Evolutionary conservation across 2,329 filamentous ascomycete genomes (phyloP).

Genomic region (Botrytis byssoidea): DNA sequence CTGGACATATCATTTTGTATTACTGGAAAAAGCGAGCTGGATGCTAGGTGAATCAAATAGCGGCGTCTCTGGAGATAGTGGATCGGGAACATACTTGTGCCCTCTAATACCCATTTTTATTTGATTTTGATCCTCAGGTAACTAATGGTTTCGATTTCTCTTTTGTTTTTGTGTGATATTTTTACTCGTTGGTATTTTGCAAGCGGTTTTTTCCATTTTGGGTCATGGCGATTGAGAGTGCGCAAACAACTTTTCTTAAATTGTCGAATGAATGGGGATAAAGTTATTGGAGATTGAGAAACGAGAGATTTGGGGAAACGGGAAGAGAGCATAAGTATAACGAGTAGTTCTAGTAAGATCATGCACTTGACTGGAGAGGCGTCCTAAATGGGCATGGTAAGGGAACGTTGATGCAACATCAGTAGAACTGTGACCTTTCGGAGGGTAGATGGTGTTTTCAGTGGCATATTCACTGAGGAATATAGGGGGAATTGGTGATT

Average conservation of each 20-base stretch:
- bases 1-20: background rate
- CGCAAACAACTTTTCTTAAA: background rate
- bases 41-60: background rate
- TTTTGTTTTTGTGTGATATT: background rate
- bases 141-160: background rate
- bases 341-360: background rate
- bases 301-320: background rate
- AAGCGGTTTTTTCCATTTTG: background rate
- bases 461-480: background rate
- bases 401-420: background rate
- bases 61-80: background rate
- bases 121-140: background rate
- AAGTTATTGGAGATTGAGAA: background rate
- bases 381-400: background rate
- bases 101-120: constrained; percentile 2
- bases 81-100: background rate
- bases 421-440: background rate
- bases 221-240: background rate
- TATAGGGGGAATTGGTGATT: background rate
- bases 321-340: background rate
- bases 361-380: background rate
- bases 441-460: background rate
- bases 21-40: background rate
- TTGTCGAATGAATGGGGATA: background rate
- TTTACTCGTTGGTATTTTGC: background rate